Evolutionary conservation across 2,329 filamentous ascomycete species (phyloP).

Genomic region (Arthroderma sp.): DNA sequence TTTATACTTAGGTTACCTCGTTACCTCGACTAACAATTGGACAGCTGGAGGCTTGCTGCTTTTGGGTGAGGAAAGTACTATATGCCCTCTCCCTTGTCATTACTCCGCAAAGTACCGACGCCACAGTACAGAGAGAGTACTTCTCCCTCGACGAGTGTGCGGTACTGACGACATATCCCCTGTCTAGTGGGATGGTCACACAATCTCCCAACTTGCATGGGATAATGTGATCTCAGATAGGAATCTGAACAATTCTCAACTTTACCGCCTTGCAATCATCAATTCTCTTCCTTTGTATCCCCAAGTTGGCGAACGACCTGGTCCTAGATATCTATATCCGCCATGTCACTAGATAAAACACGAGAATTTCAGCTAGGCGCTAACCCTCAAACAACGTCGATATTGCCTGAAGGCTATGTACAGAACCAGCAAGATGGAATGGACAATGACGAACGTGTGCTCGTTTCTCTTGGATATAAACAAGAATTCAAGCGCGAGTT

Average conservation of each 20-base stretch:
- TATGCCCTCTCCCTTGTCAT: not conserved
- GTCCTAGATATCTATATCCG: not conserved
- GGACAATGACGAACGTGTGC: constrained; percentile 32
- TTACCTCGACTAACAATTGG: too few relatives aligned
- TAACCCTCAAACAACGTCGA: not conserved
- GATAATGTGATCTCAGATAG: not conserved
- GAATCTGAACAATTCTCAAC: not conserved
- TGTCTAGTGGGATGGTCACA: constrained; percentile 1
- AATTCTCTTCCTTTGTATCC: not conserved
- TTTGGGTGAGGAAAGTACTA: not conserved
- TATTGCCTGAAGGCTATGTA: not conserved
- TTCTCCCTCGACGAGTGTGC: not conserved
- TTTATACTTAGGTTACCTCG: too few relatives aligned
- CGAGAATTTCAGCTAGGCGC: not conserved
- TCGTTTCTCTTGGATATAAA: constrained; percentile 41
- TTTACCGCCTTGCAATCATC: not conserved
- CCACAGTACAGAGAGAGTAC: not conserved
- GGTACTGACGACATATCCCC: not conserved
- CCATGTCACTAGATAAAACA: not conserved
- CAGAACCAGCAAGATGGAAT: constrained; percentile 16
- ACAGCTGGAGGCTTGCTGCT: not conserved
- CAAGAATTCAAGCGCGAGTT: constrained; percentile 59
- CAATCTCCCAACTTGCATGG: not conserved
- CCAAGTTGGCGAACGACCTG: not conserved
- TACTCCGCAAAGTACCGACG: not conserved